Base-by-base conservation (phyloP, 208 protist species). In the Endotrypanum monterogeii region DNA sequence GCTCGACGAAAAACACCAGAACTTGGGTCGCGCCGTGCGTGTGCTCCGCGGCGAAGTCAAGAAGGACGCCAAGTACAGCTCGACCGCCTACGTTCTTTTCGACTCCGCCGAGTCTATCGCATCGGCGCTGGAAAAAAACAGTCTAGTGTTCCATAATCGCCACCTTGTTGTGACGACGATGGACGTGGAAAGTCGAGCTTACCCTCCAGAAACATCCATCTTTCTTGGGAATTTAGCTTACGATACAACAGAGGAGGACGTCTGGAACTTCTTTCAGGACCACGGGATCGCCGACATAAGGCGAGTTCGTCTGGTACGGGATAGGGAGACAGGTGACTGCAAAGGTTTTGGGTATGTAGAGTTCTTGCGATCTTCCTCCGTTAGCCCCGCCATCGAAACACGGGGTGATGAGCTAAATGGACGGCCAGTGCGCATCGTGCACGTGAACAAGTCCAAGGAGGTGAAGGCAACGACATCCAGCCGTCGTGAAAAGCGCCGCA, bases 311-410 rank as follows among this genome's bases (percentile, higher is more conserved):
- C 76, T 98, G n/a, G 82, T 96, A n/a, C 85, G 92, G 30, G 92
- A 96, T 56, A 82, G 90, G 12, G 90, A 96, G 39, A 89, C 84
- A 3, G 93, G 91, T 46, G 69, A 71, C 50, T 94, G 92, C 82
- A 96, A 98, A 66, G 94, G 94, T 20, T 96, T 96, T 57, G 94
- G 94, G 57, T 98, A 98, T 73, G 94, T 98, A 11, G 90, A 98
- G 79, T 98, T 98, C 65, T 30, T 85, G 23, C 58, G 73, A 65
- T 12, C 61, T 44, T 35, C 82, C 11, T 94, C 88, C 12, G 91
- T 96, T 12, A 41, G 73, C 46, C 71, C 74, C 7, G 94, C 92
- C 25, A 90, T 98, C 65, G 89, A 72, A 6, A 84, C 84, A 16
- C 83, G 90, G 16, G 94, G 90, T 0, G 80, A 71, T 51, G 58